Conservation (phyloP, 805 yeast species). For the Candida nonsorbophila region DNA sequence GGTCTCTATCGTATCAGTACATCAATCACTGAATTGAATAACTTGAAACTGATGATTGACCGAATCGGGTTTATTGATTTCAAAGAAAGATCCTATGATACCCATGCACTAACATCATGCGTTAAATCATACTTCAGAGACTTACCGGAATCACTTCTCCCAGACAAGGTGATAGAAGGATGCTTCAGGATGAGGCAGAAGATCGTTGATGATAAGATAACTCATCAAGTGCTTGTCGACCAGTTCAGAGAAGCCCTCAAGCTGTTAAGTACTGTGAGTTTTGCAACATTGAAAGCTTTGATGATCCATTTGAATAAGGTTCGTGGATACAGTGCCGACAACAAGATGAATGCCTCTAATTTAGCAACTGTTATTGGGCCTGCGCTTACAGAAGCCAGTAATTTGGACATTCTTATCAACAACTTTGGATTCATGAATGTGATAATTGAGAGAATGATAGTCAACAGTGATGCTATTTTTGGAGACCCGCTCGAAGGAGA, state of each 20-base stretch:
- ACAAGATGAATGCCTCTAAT: slow-evolving; percentile 86
- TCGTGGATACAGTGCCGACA: slow-evolving; percentile 57
- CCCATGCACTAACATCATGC: slow-evolving; percentile 84
- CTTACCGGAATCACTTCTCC: slow-evolving; percentile 76
- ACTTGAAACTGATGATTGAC: slow-evolving; percentile 42
- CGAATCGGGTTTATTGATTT: slow-evolving; percentile 42
- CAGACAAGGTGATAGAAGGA: slow-evolving; percentile 57
- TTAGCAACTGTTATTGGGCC: slow-evolving; percentile 85
- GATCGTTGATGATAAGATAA: slow-evolving; percentile 6
- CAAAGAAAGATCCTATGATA: slow-evolving; percentile 56
- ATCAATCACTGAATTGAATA: slow-evolving; percentile 41
- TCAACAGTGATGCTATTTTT: slow-evolving; percentile 37
- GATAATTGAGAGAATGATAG: slow-evolving; percentile 45
- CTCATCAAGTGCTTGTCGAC: slow-evolving; percentile 4
- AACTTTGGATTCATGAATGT: slow-evolving; percentile 53
- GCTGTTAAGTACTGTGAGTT: slow-evolving; percentile 60
- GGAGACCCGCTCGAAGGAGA: slow-evolving; percentile 9
- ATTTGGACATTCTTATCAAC: slow-evolving; percentile 39
- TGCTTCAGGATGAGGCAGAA: slow-evolving; percentile 39
- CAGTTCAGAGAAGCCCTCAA: slow-evolving; percentile 26
- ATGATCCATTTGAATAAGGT: slow-evolving; percentile 67
- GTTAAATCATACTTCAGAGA: slow-evolving; percentile 81
- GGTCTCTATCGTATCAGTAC: slow-evolving; percentile 79
- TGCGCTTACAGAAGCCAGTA: slow-evolving; percentile 51
- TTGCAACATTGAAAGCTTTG: slow-evolving; percentile 60